A percentile compares a stretch with the other conserved stretches of the same genome.
phyloP scores from a whole-genome alignment of 140 eudicot species.

The Senecio squalidus region DNA sequence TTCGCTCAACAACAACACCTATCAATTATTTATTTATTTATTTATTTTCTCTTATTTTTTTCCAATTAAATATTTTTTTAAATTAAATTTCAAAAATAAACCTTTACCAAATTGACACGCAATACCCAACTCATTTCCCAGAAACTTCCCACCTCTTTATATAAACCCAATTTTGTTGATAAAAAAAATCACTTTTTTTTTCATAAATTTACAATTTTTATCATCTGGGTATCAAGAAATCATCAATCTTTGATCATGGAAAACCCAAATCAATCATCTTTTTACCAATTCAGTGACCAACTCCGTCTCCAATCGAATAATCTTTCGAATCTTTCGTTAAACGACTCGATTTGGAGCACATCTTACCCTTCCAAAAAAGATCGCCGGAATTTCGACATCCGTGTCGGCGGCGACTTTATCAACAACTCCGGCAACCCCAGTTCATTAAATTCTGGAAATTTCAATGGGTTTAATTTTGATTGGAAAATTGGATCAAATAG shows the following conservation, averaged over 20 bases:
- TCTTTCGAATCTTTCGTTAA: conserved; percentile 59
- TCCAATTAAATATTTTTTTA: neutral
- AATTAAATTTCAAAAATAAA: conserved; percentile 3
- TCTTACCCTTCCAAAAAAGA: conserved; percentile 48
- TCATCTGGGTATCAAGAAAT: conserved; percentile 24
- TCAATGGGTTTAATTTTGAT: conserved; percentile 57
- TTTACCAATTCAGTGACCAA: conserved; percentile 84
- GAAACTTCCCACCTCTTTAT: conserved; percentile 36
- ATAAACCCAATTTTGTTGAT: neutral
- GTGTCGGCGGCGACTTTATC: conserved; percentile 51
- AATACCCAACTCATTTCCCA: conserved; percentile 27
- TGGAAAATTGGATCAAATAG: conserved; percentile 46
- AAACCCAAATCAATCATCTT: conserved; percentile 66
- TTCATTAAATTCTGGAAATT: conserved; percentile 22
- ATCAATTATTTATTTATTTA: neutral
- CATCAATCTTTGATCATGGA: conserved; percentile 32
- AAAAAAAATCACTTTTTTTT: neutral
- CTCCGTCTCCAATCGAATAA: conserved; percentile 64
- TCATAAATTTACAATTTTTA: conserved; percentile 3
- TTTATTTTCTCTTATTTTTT: neutral
- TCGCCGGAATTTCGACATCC: conserved; percentile 78
- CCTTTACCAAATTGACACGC: conserved; percentile 66
- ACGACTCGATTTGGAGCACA: conserved; percentile 87
- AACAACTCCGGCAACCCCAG: conserved; percentile 5
- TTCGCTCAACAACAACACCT: conserved; percentile 36